A percentile compares a stretch with the other conserved stretches of the same genome.
phyloP scores from a whole-genome alignment of 2,329 filamentous ascomycete species.

The Pseudogymnoascus sp. region DNA sequence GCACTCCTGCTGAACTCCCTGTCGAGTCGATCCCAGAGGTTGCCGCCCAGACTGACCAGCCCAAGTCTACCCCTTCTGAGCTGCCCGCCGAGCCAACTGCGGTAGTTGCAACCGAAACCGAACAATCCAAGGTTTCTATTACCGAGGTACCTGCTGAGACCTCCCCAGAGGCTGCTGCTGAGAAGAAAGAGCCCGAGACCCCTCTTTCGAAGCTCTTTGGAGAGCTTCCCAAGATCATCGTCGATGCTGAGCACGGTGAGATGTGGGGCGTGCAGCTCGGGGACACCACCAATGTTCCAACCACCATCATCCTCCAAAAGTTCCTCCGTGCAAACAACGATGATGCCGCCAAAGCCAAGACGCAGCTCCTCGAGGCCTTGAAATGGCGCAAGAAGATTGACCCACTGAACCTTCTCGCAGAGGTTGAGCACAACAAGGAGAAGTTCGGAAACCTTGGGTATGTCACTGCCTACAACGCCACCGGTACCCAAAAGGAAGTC shows the following conservation, averaged over 20 bases:
- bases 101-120: background rate
- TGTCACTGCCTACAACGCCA: conserved; percentile 59
- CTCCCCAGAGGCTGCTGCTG: background rate
- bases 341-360: conserved; percentile 62
- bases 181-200: conserved; percentile 9
- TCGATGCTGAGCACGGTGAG: conserved; percentile 55
- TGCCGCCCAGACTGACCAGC: background rate
- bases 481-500: conserved; percentile 47
- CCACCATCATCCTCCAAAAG: conserved; percentile 81
- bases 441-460: conserved; percentile 78
- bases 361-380: conserved; percentile 70
- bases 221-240: conserved; percentile 48
- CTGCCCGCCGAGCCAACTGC: background rate
- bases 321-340: conserved; percentile 85
- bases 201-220: conserved; percentile 48
- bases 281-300: conserved; percentile 52
- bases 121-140: background rate
- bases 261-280: conserved; percentile 76
- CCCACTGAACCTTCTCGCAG: conserved; percentile 56
- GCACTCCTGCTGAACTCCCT: background rate
- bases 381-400: conserved; percentile 74
- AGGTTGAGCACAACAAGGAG: conserved; percentile 50
- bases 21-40: background rate
- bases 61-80: background rate
- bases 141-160: background rate